Evolutionary conservation across 176 grass and related monocot species (phyloP), one percentile per base, ranked within the genome.

Genomic region (Elaeis guineensis): DNA sequence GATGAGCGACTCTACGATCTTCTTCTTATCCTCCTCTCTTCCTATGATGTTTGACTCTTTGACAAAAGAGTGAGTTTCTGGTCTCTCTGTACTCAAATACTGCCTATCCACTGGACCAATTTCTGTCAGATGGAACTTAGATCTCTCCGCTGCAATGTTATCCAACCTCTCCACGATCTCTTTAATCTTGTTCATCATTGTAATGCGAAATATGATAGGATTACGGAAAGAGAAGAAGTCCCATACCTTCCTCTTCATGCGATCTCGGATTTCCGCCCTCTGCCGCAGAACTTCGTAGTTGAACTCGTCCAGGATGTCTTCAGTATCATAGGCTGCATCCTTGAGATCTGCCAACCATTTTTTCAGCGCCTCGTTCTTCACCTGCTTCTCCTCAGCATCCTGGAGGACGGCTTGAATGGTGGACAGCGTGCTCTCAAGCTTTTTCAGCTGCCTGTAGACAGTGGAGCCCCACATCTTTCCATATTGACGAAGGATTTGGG

Each of bases 301-400:
- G 44, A 83, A 74, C 6, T 62, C 50, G 17, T 80, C 85, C 4
- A 83, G 67, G 49, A 83, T 18, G 16, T 88, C 76, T 4, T 83
- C 71, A 6, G 68, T 80, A 26, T 69, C 23, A 59, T 80, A 77
- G 0, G 76, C 68, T 0, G 14, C 72, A 16, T 65, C 35, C 65
- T n/a, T 66, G 35, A 83, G 67, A 0, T 51, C 65, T 56, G 11
- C 35, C 60, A 22, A 22, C 21, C 21, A 22, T 22, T 22, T 22
- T 22, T 22, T 22, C 21, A 22, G 21, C 21, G 21, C 21, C 21
- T 22, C 21, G 21, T 22, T 22, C 21, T 22, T 22, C 21, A 1
- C 21, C 21, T 22, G 21, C 21, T 22, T 22, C 21, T 22, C 21
- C 21, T 22, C 21, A 22, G 21, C 21, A 22, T 22, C 21, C 21